Conservation (phyloP, 768 basidiomycete species). For the Lactarius deliciosus region DNA sequence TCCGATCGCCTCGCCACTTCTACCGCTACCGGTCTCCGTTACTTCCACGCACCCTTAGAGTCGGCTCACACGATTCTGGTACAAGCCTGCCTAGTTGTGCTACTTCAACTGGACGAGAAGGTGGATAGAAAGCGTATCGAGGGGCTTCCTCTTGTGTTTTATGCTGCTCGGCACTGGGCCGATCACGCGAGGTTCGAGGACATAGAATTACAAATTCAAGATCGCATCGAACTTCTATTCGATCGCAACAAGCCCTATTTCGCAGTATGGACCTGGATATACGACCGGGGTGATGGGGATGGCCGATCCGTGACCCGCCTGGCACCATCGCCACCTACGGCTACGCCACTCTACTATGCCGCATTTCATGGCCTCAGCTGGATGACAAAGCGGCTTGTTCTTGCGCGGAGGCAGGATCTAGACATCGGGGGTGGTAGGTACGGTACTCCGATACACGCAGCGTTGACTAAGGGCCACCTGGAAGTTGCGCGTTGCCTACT, state of each 20-base stretch:
- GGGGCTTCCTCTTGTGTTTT: not conserved
- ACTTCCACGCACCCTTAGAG: not conserved
- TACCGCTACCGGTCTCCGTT: not conserved
- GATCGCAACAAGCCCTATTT: not conserved
- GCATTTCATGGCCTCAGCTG: not conserved
- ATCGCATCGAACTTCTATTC: not conserved
- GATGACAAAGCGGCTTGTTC: not conserved
- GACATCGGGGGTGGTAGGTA: not conserved
- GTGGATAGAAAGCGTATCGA: not conserved
- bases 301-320: too few relatives aligned
- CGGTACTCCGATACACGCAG: not conserved
- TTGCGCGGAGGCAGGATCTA: not conserved
- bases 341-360: not conserved
- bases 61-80: not conserved
- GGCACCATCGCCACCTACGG: not conserved
- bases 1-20: conserved; percentile 1
- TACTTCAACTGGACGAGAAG: conserved; percentile 2
- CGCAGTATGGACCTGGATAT: conserved; percentile 1
- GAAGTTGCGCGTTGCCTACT: not conserved
- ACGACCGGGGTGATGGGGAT: not conserved
- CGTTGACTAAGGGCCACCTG: not conserved
- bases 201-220: not conserved
- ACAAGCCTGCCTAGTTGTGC: not conserved
- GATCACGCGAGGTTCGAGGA: not conserved
- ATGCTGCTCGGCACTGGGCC: not conserved